phyloP scores from a whole-genome alignment of 306 rosid species.

The Mimosa bimucronata region DNA sequence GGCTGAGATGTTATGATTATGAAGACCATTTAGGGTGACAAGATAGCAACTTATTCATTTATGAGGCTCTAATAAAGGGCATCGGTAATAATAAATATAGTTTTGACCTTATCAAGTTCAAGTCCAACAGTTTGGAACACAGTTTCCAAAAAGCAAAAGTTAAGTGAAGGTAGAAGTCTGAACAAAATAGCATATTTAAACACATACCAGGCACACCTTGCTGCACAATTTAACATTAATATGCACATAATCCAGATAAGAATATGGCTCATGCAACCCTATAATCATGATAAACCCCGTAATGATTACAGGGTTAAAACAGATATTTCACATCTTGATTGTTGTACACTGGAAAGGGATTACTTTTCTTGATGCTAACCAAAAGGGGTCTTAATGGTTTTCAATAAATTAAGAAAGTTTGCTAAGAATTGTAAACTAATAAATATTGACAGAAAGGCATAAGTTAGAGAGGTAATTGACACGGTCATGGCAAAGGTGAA shows the following conservation, averaged over 20 bases:
- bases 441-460: not conserved
- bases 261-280: not conserved
- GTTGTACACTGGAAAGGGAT: not conserved
- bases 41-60: not conserved
- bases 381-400: not conserved
- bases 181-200: not conserved
- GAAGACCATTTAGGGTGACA: not conserved
- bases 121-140: not conserved
- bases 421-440: not conserved
- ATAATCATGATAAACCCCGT: not conserved
- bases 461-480: not conserved
- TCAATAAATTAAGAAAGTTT: not conserved
- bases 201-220: not conserved
- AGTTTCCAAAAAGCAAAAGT: not conserved
- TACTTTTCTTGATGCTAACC: not conserved
- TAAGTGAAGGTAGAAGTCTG: not conserved
- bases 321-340: not conserved
- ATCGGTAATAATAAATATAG: not conserved
- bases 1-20: not conserved
- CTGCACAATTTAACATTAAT: not conserved
- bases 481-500: not conserved
- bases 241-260: not conserved
- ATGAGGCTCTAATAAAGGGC: not conserved
- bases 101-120: not conserved
- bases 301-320: not conserved